A percentile compares a stretch with the other conserved stretches of the same genome.
phyloP scores from a whole-genome alignment of 306 rosid genomes.

The Purshia tridentata region DNA sequence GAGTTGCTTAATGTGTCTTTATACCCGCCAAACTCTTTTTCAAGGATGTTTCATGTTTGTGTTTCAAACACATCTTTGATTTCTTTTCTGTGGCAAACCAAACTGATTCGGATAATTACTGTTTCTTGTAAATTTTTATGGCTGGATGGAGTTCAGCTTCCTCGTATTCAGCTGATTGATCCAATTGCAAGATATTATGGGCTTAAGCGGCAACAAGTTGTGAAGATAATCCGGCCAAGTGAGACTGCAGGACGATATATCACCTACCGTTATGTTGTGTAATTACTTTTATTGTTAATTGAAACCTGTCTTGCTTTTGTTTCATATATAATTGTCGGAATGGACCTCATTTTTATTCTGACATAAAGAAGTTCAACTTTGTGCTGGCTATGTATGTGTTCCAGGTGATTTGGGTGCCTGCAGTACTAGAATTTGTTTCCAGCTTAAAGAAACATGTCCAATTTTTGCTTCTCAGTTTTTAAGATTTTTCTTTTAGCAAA shows the following conservation, averaged over 20 bases:
- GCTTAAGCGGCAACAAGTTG: slow-evolving; percentile 86
- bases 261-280: slow-evolving; percentile 75
- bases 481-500: no score
- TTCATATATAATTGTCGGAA: no score
- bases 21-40: neutral
- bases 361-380: no score
- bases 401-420: no score
- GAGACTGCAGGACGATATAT: slow-evolving; percentile 89
- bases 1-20: neutral
- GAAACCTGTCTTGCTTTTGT: no score
- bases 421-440: no score
- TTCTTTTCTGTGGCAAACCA: neutral
- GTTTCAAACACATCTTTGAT: neutral
- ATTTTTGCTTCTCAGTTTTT: no score
- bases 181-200: slow-evolving; percentile 88
- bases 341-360: no score
- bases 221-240: slow-evolving; percentile 76
- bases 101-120: neutral
- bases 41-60: neutral
- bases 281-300: neutral
- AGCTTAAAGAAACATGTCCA: no score
- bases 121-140: neutral
- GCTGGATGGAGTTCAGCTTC: slow-evolving; percentile 49
- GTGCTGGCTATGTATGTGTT: no score
- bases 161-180: slow-evolving; percentile 78